Percentiles rank a stretch among this genome's conserved stretches.
phyloP scores from a whole-genome alignment of 2,329 filamentous ascomycete species.

The Ustulina deusta region DNA sequence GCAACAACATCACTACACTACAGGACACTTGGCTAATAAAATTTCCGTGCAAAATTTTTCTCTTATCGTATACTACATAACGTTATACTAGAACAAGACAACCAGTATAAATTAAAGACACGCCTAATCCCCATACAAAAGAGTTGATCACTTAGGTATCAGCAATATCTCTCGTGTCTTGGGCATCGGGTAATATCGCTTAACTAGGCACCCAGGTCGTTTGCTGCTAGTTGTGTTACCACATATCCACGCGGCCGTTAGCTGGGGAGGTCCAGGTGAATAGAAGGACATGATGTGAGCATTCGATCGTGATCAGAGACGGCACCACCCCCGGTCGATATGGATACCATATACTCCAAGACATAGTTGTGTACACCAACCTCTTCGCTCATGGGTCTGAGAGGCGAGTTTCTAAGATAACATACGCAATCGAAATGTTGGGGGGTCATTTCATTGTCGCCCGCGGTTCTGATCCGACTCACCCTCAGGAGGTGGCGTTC shows the following conservation, averaged over 20 bases:
- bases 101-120: too few species aligned
- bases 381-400: neutral
- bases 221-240: neutral
- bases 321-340: neutral
- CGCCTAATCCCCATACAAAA: too few species aligned
- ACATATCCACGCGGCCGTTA: neutral
- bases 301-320: neutral
- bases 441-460: conserved; percentile 11
- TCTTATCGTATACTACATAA: too few species aligned
- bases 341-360: neutral
- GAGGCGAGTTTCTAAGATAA: neutral
- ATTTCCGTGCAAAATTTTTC: too few species aligned
- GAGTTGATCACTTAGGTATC: too few species aligned
- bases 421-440: neutral
- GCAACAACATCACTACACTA: too few species aligned
- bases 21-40: too few species aligned
- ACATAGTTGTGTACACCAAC: neutral
- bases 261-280: neutral
- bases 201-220: too few species aligned
- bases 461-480: conserved; percentile 15
- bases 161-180: too few species aligned
- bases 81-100: too few species aligned
- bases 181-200: too few species aligned
- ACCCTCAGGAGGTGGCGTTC: conserved; percentile 10
- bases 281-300: neutral